Conservation (phyloP, 2,329 filamentous ascomycete species). For the Cladosporium austrohemisphaericum region DNA sequence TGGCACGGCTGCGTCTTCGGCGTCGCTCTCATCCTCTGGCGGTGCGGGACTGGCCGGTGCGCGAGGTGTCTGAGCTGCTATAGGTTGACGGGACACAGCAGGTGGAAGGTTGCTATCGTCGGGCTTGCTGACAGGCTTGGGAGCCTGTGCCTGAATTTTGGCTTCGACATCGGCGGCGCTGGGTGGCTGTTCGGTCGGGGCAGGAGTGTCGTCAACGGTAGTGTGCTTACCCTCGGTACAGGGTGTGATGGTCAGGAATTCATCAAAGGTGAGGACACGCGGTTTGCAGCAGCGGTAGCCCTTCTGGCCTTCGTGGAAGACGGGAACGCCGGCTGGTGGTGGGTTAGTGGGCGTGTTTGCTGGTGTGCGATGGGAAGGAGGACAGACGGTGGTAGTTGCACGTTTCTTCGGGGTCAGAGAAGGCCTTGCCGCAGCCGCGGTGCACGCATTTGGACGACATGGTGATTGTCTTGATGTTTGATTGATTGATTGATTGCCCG, state of each 20-base stretch:
- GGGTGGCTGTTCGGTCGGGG: conserved; percentile 20
- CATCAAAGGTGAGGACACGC: conserved; percentile 93
- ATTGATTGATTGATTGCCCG: background rate
- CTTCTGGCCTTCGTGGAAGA: conserved; percentile 98
- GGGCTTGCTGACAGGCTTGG: conserved; percentile 21
- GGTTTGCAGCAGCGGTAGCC: conserved; percentile 99
- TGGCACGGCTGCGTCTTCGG: conserved; percentile 68
- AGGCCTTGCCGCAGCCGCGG: conserved; percentile 89
- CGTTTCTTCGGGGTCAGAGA: conserved; percentile 73
- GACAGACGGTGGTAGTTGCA: conserved; percentile 77
- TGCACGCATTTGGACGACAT: conserved; percentile 90
- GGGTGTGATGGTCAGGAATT: conserved; percentile 88
- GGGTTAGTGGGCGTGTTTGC: background rate
- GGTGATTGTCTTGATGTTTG: background rate
- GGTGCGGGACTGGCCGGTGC: conserved; percentile 53
- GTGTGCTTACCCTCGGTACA: conserved; percentile 93
- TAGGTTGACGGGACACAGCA: conserved; percentile 27
- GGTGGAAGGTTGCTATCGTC: conserved; percentile 21
- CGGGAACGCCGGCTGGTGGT: conserved; percentile 46
- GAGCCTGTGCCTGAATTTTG: conserved; percentile 29
- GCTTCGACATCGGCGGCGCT: conserved; percentile 31
- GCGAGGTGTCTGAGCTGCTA: conserved; percentile 28
- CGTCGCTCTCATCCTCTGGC: conserved; percentile 79
- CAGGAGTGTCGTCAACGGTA: conserved; percentile 70
- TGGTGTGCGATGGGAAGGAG: background rate